phyloP scores from a whole-genome alignment of 305 asterid genomes.

The Nicotiana rustica region DNA sequence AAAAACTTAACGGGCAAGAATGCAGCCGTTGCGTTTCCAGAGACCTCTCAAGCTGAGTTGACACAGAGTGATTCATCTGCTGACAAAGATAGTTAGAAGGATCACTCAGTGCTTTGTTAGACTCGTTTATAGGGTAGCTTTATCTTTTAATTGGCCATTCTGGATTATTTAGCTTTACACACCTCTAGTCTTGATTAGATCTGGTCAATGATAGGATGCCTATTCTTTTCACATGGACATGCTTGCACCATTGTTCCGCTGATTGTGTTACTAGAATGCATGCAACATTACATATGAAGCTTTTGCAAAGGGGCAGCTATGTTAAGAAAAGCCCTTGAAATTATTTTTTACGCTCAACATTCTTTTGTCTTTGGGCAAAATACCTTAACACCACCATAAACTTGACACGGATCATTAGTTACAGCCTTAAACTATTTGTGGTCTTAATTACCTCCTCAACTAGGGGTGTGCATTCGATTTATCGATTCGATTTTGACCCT shows the following conservation, averaged over 20 bases:
- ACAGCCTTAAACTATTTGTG: no score
- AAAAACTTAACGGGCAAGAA: constrained; percentile 41
- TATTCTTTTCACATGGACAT: constrained; percentile 1
- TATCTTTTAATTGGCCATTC: not conserved
- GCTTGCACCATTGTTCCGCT: not conserved
- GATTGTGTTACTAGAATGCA: not conserved
- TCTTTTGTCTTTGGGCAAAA: no score
- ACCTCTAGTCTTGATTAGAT: not conserved
- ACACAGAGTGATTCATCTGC: constrained; percentile 38
- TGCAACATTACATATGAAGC: not conserved
- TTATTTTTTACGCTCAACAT: no score
- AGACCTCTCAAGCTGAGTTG: constrained; percentile 34
- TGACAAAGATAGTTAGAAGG: constrained; percentile 24
- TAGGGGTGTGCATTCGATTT: no score
- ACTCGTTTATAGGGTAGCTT: not conserved
- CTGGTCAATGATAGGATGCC: constrained; percentile 5
- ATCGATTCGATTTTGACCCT: no score
- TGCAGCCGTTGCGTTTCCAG: constrained; percentile 25
- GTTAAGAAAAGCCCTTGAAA: no score
- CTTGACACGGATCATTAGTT: no score
- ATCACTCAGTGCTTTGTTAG: not conserved
- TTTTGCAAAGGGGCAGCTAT: no score
- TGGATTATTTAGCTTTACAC: constrained; percentile 5
- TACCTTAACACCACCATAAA: no score
- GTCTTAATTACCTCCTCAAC: no score